These are phyloP conservation scores for Tricholoma sp. DNA, from an alignment of 768 basidiomycete species.

Conservation along the genomic window DNA sequence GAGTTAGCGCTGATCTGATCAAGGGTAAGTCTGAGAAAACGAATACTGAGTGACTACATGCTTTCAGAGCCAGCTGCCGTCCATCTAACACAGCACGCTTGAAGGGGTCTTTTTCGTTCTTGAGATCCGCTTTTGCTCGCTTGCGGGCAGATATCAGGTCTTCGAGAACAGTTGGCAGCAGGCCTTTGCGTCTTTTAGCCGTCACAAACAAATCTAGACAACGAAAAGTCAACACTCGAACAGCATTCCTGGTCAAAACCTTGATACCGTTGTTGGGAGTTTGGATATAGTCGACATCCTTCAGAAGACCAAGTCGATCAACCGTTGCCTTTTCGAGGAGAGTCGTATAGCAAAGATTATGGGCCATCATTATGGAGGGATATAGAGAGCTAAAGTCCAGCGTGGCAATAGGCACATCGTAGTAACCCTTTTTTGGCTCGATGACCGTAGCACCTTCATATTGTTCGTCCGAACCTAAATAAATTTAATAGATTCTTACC, in stretches of 20 bases:
- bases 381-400: conserved; percentile 98
- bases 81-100: conserved; percentile 96
- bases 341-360: conserved; percentile 98
- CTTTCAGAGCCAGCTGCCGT: conserved; percentile 94
- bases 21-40: background rate
- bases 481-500: background rate
- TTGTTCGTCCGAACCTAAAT: conserved; percentile 82
- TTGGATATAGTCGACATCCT: conserved; percentile 86
- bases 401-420: conserved; percentile 94
- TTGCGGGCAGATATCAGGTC: conserved; percentile 93
- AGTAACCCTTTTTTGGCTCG: conserved; percentile 94
- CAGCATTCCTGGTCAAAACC: background rate
- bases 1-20: conserved; percentile 96
- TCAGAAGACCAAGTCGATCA: conserved; percentile 70
- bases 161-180: conserved; percentile 88
- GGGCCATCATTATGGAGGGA: conserved; percentile 99
- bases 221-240: background rate
- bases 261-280: conserved; percentile 89
- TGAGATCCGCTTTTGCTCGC: conserved; percentile 90
- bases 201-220: conserved; percentile 79
- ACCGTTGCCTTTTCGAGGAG: conserved; percentile 79
- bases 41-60: conserved; percentile 20
- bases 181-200: conserved; percentile 69
- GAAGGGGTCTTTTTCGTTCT: conserved; percentile 96
- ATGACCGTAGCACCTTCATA: conserved; percentile 99